Evolutionary conservation across 2,329 filamentous ascomycete species (phyloP).

Genomic region (Thelonectria discophora): DNA sequence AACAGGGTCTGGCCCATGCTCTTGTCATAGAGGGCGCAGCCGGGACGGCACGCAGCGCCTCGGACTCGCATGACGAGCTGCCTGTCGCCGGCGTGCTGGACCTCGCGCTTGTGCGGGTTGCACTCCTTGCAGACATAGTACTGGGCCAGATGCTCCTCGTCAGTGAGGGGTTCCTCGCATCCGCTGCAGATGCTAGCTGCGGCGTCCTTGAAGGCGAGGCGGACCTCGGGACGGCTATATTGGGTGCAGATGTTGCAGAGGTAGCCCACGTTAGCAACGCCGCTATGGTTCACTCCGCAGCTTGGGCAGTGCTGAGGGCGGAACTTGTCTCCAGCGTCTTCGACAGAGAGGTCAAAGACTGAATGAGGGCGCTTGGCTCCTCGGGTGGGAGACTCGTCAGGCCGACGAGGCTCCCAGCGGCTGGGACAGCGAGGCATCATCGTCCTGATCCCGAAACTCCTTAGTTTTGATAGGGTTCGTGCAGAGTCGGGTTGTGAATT

Average conservation of each 20-base stretch:
- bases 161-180: background rate
- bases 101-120: background rate
- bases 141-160: constrained; percentile 12
- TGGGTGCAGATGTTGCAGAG: constrained; percentile 3
- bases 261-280: background rate
- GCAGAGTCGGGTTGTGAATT: background rate
- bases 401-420: background rate
- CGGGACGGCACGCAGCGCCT: background rate
- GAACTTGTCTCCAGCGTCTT: constrained; percentile 1
- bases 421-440: background rate
- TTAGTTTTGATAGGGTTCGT: background rate
- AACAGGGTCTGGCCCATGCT: background rate
- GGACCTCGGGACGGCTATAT: background rate
- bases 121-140: background rate
- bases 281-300: constrained; percentile 10
- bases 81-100: background rate
- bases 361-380: background rate
- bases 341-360: background rate
- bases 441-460: background rate
- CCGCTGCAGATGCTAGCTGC: constrained; percentile 5
- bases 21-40: background rate
- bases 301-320: constrained; percentile 15
- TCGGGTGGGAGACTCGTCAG: constrained; percentile 12
- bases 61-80: background rate
- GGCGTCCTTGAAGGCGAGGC: background rate